phyloP scores from a whole-genome alignment of 2,329 filamentous ascomycete genomes.

The Pyrenophora seminiperda region DNA sequence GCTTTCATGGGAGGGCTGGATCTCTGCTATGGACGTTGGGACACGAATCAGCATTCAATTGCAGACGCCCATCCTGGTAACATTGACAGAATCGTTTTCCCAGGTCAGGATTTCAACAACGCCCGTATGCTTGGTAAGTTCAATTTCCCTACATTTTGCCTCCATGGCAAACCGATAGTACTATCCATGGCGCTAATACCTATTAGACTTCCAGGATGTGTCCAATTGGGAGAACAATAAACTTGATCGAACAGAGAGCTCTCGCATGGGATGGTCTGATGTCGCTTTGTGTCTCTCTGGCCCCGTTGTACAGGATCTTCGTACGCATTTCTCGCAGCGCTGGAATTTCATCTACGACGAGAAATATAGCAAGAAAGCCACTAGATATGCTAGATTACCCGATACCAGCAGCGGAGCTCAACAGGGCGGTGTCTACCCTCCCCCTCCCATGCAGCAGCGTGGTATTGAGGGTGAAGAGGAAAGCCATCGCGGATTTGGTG shows the following conservation, averaged over 20 bases:
- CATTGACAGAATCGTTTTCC: constrained; percentile 76
- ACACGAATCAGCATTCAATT: constrained; percentile 85
- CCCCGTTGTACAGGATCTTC: constrained; percentile 74
- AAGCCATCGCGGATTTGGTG: constrained; percentile 45
- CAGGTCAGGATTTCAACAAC: constrained; percentile 93
- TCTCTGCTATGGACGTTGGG: constrained; percentile 83
- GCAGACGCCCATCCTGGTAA: constrained; percentile 82
- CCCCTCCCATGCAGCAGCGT: constrained; percentile 45
- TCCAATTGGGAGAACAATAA: constrained; percentile 84
- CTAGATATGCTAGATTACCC: constrained; percentile 52
- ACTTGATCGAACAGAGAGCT: constrained; percentile 76
- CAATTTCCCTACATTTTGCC: neutral
- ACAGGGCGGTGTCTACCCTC: constrained; percentile 50
- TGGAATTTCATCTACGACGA: constrained; percentile 91
- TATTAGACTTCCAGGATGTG: constrained; percentile 71
- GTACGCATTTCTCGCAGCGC: constrained; percentile 78
- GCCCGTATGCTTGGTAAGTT: constrained; percentile 73
- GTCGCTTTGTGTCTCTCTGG: constrained; percentile 78
- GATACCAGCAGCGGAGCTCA: constrained; percentile 39
- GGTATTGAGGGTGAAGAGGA: constrained; percentile 43
- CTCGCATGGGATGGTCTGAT: constrained; percentile 93
- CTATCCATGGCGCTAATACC: constrained; percentile 17
- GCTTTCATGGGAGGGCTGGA: constrained; percentile 94
- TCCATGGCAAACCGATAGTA: neutral
- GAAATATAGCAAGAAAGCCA: constrained; percentile 71